Evolutionary conservation across 306 rosid genomes (phyloP).

Genomic region (Castanea mollissima): DNA sequence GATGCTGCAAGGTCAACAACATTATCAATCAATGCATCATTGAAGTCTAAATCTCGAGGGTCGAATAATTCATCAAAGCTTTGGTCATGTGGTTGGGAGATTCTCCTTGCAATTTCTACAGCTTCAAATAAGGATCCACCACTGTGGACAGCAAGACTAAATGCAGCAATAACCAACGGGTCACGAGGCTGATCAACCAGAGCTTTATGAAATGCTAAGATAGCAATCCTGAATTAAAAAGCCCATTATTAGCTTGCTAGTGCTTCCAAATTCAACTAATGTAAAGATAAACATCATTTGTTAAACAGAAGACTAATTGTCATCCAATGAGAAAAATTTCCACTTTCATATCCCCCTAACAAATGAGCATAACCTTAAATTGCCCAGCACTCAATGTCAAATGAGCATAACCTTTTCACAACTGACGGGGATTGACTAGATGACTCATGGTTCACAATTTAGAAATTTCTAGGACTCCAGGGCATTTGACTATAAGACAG

Average conservation of each 20-base stretch:
- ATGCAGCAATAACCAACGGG: constrained; percentile 40
- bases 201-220: constrained; percentile 46
- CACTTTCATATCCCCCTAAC: background rate
- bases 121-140: constrained; percentile 39
- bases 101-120: constrained; percentile 20
- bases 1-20: constrained; percentile 35
- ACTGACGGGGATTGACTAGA: background rate
- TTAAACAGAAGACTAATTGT: background rate
- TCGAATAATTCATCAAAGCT: constrained; percentile 33
- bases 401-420: background rate
- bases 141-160: constrained; percentile 35
- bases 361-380: background rate
- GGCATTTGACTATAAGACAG: too few relatives aligned
- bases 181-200: constrained; percentile 40
- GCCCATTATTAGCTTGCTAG: constrained; percentile 3
- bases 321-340: background rate
- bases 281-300: background rate
- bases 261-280: background rate
- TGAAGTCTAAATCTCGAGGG: constrained; percentile 12
- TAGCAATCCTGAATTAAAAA: constrained; percentile 33
- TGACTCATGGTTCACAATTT: background rate
- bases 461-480: background rate
- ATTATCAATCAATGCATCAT: constrained; percentile 18
- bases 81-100: constrained; percentile 22
- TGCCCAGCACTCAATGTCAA: background rate